A percentile compares a stretch with the other conserved stretches of the same genome.
Conservation (phyloP, 805 yeast genomes). For the Ogataea henricii region DNA sequence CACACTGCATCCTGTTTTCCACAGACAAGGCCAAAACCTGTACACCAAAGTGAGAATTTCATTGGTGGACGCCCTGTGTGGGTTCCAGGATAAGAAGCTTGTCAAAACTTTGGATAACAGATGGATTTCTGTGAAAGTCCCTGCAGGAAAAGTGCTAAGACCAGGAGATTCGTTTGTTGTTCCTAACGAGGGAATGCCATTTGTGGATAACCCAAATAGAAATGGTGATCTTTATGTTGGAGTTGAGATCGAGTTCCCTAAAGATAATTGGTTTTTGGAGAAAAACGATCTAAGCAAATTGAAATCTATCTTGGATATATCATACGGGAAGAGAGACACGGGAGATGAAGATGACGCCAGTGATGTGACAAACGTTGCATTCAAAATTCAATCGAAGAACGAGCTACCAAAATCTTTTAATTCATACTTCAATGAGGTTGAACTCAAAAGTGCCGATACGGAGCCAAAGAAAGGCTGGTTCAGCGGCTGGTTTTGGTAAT, state of each 20-base stretch:
- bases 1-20: constrained; percentile 47
- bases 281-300: constrained; percentile 60
- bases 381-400: constrained; percentile 24
- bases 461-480: constrained; percentile 33
- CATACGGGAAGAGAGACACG: constrained; percentile 23
- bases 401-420: constrained; percentile 33
- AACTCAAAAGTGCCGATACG: constrained; percentile 28
- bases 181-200: constrained; percentile 83
- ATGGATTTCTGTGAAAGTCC: constrained; percentile 60
- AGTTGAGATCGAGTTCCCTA: constrained; percentile 78
- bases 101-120: constrained; percentile 81
- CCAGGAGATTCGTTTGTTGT: constrained; percentile 73
- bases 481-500: constrained; percentile 22
- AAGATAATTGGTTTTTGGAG: constrained; percentile 82
- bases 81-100: constrained; percentile 64
- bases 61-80: constrained; percentile 81
- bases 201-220: constrained; percentile 33
- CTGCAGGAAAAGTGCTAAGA: constrained; percentile 76
- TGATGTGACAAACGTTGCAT: constrained; percentile 27
- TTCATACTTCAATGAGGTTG: constrained; percentile 28
- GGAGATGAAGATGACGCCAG: constrained; percentile 26
- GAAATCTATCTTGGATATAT: constrained; percentile 50
- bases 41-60: constrained; percentile 61
- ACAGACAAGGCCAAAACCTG: constrained; percentile 58
- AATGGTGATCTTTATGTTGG: constrained; percentile 73